Evolutionary conservation across 2,329 filamentous ascomycete genomes (phyloP).

Genomic region (Taxawa tesnikishii): DNA sequence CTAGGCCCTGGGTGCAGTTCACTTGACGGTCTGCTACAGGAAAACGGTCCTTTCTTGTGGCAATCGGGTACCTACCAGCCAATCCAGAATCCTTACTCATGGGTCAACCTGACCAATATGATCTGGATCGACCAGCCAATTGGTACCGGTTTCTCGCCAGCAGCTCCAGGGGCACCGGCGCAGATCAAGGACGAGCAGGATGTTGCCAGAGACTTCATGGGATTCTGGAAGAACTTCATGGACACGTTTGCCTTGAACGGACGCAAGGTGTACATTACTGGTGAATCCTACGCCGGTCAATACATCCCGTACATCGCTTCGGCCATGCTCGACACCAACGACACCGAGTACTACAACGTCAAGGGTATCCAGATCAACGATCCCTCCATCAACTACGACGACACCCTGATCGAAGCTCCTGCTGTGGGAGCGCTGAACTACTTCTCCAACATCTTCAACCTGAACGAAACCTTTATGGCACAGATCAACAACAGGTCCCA

Average conservation of each 20-base stretch:
- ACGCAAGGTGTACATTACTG: constrained; percentile 38
- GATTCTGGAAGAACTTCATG: constrained; percentile 39
- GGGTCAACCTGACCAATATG: constrained; percentile 59
- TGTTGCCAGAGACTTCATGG: constrained; percentile 27
- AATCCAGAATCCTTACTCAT: constrained; percentile 31
- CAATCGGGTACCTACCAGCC: constrained; percentile 26
- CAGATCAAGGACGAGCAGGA: constrained; percentile 26
- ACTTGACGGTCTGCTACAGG: constrained; percentile 30
- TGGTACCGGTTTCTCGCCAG: constrained; percentile 16
- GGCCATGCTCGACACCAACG: constrained; percentile 37
- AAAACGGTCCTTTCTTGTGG: constrained; percentile 33
- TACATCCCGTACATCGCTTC: constrained; percentile 78
- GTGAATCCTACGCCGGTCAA: constrained; percentile 76
- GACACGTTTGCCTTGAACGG: constrained; percentile 37
- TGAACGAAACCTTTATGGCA: constrained; percentile 9
- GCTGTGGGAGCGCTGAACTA: constrained; percentile 4
- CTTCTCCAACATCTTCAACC: constrained; percentile 7
- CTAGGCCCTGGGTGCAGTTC: constrained; percentile 30
- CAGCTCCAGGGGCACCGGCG: constrained; percentile 16
- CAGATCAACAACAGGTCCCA: constrained; percentile 21
- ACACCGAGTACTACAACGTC: constrained; percentile 20
- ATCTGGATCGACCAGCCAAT: constrained; percentile 45
- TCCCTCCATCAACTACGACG: constrained; percentile 28
- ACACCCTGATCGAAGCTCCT: constrained; percentile 5
- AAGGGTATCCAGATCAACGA: constrained; percentile 20